phyloP scores from a whole-genome alignment of 306 rosid genomes.

The Dalbergia oliveri region DNA sequence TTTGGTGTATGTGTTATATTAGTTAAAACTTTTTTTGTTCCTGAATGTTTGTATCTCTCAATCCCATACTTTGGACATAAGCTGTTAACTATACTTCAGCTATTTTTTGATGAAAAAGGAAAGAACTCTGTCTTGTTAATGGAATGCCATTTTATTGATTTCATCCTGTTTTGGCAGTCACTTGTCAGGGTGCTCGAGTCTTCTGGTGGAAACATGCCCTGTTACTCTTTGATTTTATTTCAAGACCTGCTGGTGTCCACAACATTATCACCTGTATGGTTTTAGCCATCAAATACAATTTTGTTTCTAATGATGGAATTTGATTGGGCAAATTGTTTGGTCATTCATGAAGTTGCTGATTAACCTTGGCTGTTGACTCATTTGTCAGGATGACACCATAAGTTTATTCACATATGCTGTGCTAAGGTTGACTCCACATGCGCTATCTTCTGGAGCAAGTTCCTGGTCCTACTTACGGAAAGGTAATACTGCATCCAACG shows the following conservation, averaged over 20 bases:
- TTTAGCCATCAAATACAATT: conserved; percentile 48
- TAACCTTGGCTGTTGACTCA: conserved; percentile 37
- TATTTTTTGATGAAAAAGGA: not conserved
- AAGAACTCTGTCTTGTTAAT: conserved; percentile 26
- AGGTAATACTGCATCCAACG: conserved; percentile 67
- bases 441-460: conserved; percentile 81
- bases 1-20: not conserved
- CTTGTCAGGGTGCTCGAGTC: conserved; percentile 86
- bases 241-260: conserved; percentile 98
- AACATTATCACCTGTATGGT: conserved; percentile 91
- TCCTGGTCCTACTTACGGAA: conserved; percentile 94
- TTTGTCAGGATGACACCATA: conserved; percentile 86
- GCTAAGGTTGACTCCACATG: conserved; percentile 87
- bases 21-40: conserved; percentile 3
- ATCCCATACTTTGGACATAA: conserved; percentile 2
- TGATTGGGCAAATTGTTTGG: conserved; percentile 39
- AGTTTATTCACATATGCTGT: conserved; percentile 92
- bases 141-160: conserved; percentile 37
- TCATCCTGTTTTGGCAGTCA: conserved; percentile 71
- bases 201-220: conserved; percentile 77
- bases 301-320: conserved; percentile 12
- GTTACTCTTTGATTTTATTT: conserved; percentile 84
- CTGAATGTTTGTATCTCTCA: conserved; percentile 1
- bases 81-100: not conserved
- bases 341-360: conserved; percentile 39